Base-by-base conservation (phyloP, 768 basidiomycete species). In the Calocybe cyanea region DNA sequence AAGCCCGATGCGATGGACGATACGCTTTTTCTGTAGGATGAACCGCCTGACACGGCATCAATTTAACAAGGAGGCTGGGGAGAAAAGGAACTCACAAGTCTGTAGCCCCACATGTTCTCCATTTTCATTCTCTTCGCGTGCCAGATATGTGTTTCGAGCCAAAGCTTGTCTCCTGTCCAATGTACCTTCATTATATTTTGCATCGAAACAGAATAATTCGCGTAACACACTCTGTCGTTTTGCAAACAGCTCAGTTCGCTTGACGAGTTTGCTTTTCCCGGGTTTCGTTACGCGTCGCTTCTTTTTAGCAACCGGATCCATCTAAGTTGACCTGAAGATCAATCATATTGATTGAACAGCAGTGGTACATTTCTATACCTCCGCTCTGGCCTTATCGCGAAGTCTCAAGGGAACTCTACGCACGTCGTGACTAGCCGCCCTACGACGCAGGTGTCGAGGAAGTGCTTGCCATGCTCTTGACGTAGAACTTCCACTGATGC, bases 71-170 rank as follows among this genome's bases (percentile, higher is more conserved):
- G 31, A 13, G 7, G 8, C 17, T 11, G 37, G 14, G 24, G 2
- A 13, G 30, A 15, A 19, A 30, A 21, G 31, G 17, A 36, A 59
- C 76, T 17, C 21, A 91, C 92, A 43, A 99, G 70, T 54, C 91
- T 76, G 61, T 91, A 92, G 0, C 91, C 92, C 93, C 93, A 98
- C 63, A 89, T 74, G 51, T 83, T 84, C 54, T 84, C 77, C 95
- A 98, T 97, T 50, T 85, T 81, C 83, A 95, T 95, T 5, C 96
- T 80, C 65, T 97, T 98, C 1, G 93, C 89, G 57, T 97, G 95
- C 92, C 93, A 98, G 15, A 98, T 66, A 62, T 99, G 96, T 4
- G 93, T 95, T 60, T 95, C 92, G 0, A 99, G 79, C 95, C 95
- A 98, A 10, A 76, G 69, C 63, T 97, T 97, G 52, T 88, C 76